Evolutionary conservation across 2,329 filamentous ascomycete species (phyloP), one percentile per base, ranked within the genome.

Genomic region (Penicillium vulpinum): DNA sequence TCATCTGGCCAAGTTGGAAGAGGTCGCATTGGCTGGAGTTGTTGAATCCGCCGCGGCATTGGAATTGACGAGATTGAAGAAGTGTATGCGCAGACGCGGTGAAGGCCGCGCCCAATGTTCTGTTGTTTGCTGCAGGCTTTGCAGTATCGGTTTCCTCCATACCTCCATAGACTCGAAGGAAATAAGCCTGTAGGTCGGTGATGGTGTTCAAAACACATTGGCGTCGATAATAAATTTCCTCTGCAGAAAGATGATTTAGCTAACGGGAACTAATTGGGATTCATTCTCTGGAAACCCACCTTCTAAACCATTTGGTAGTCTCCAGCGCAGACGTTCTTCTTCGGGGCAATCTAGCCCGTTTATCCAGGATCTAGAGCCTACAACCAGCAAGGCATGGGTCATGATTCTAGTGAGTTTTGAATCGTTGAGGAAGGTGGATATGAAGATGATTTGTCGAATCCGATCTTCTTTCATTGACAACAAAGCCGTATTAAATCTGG

Each of bases 1-100:
- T 67, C 68, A 78, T 78, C 59, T 78, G 75, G 13, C 77, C 77
- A 0, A 78, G 64, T 41, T 79, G 76, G 54, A 78, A 79, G 5
- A 73, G 67, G 54, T 79, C 77, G 56, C 77, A 79, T 52, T 74
- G 71, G 41, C 68, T 72, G 7, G 75, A 76, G 40, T 78, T 77
- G 41, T 66, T 73, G 55, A 76, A 72, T 11, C 70, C 75, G 45
- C 72, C 73, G 29, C 73, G 74, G 56, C 77, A 79, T 64, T 79
- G 76, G 21, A 71, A 70, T 13, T 63, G 63, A 21, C 69, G 69
- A 2, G 62, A 54, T 47, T 63, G 67, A 13, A 46, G 22, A 18
- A 52, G 48, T 9, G 41, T 0, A n/a, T 51, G 48, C 8, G 61
- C 46, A 26, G 61, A 59, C 21, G 66, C 62, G 7, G 57, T 57